Percentiles rank a stretch among this genome's conserved stretches.
Conservation (phyloP, 495 filamentous ascomycete genomes). For the Cairneyella variabilis region DNA sequence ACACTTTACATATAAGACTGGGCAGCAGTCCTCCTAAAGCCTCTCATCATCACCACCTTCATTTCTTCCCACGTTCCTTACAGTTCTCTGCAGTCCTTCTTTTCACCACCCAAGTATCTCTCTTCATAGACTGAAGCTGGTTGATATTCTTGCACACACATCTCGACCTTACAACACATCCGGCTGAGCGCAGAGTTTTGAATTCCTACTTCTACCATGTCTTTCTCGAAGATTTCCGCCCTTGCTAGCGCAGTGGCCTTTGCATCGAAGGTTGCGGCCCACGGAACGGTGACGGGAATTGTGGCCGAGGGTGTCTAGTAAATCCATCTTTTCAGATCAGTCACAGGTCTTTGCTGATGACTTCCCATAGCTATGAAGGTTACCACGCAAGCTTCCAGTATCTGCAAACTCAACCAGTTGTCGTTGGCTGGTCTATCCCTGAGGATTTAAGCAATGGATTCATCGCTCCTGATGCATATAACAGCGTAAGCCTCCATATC, state of each 20-base stretch:
- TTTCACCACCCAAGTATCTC: conserved; percentile 10
- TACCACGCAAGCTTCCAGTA: conserved; percentile 32
- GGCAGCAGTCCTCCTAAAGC: neutral
- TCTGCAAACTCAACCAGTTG: conserved; percentile 36
- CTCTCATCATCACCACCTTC: conserved; percentile 10
- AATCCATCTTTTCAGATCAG: neutral
- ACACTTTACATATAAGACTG: neutral
- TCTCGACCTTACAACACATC: neutral
- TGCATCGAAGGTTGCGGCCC: conserved; percentile 43
- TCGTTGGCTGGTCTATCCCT: conserved; percentile 50
- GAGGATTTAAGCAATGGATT: conserved; percentile 55
- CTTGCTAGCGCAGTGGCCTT: conserved; percentile 45
- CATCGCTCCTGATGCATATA: conserved; percentile 45
- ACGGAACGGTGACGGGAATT: conserved; percentile 58
- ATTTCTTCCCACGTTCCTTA: conserved; percentile 14
- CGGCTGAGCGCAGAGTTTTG: conserved; percentile 10
- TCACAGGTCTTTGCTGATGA: neutral
- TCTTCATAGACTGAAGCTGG: conserved; percentile 26
- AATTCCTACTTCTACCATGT: conserved; percentile 18
- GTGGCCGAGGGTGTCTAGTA: conserved; percentile 54
- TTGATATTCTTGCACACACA: conserved; percentile 4
- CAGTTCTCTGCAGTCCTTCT: conserved; percentile 10
- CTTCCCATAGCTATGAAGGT: conserved; percentile 36
- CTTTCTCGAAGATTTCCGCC: conserved; percentile 34
- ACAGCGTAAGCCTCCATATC: too few relatives aligned